Base-by-base conservation (phyloP, 2,329 filamentous ascomycete genomes). In the Madurella mycetomatis region DNA sequence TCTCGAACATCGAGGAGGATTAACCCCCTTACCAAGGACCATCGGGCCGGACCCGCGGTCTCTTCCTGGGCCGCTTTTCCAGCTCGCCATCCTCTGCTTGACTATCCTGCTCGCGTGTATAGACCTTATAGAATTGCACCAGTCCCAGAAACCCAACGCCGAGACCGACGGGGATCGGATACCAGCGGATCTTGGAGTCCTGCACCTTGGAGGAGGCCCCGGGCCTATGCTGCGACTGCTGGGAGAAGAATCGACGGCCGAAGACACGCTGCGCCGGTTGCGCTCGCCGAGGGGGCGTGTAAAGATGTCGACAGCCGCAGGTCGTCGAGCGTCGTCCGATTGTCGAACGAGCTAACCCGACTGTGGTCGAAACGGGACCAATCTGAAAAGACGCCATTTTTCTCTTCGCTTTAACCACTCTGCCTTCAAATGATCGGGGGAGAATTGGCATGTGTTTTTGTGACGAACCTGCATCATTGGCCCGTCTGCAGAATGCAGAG, bases 91-190 rank as follows among this genome's bases (percentile, higher is more conserved):
- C 68, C 8, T 70, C 67, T 55, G 76, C 71, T 41, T 75, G 66
- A 64, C 74, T 77, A 61, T 81, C 79, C 61, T 80, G 77, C 57
- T 83, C 77, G n/a, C 79, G 69, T 19, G 60, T 67, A 13, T 76
- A 83, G 52, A 89, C 82, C 68, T 89, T 89, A 71, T 92, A 94
- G 69, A 95, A 85, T 65, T 96, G 91, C 48, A 92, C 79, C 49
- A 88, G 76, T 19, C 90, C 92, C 9, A 96, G 78, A 65, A 95
- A 91, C 54, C 83, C 89, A 65, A 96, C 85, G 56, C 92, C 92
- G 18, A 96, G 78, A 25, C 87, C 89, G 52, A 96, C 82, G 18
- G 92, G 92, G 62, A 96, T 95, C 45, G 88, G 89, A 71, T 91
- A 90, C 92, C 92, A 96, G 75, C 88, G 83, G 58, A 94, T 79